Conservation (phyloP, 2,329 filamentous ascomycete genomes). For the Penicillium sp. region DNA sequence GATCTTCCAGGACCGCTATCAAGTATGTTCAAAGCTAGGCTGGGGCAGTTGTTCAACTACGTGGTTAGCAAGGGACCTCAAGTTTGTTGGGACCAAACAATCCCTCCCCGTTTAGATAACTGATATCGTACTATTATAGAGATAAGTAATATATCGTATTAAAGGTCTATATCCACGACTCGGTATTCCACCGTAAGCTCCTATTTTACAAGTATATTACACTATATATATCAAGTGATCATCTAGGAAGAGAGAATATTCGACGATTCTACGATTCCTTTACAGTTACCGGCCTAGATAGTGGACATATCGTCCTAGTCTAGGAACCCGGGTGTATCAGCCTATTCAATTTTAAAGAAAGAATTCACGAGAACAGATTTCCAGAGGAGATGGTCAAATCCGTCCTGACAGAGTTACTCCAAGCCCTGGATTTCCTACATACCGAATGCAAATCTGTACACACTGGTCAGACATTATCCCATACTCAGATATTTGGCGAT, state of each 20-base stretch:
- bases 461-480: conserved; percentile 20
- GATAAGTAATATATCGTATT: conserved; percentile 21
- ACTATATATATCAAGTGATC: conserved; percentile 13
- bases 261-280: conserved; percentile 34
- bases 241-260: conserved; percentile 26
- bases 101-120: not conserved
- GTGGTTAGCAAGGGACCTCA: conserved; percentile 29
- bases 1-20: conserved; percentile 25
- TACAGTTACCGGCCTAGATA: conserved; percentile 24
- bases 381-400: conserved; percentile 16
- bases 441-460: conserved; percentile 26
- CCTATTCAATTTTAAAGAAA: conserved; percentile 20
- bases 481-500: not conserved
- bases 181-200: conserved; percentile 26
- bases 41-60: conserved; percentile 30
- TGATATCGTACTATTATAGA: conserved; percentile 6
- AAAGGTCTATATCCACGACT: conserved; percentile 25
- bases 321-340: conserved; percentile 30
- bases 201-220: conserved; percentile 27
- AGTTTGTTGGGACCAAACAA: conserved; percentile 1
- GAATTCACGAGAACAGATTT: conserved; percentile 21
- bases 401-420: conserved; percentile 19
- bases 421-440: conserved; percentile 34
- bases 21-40: conserved; percentile 30
- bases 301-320: conserved; percentile 30